These are phyloP conservation scores for Cystoderma amianthinum DNA, from an alignment of 768 basidiomycete genomes.

Conservation along the genomic window DNA sequence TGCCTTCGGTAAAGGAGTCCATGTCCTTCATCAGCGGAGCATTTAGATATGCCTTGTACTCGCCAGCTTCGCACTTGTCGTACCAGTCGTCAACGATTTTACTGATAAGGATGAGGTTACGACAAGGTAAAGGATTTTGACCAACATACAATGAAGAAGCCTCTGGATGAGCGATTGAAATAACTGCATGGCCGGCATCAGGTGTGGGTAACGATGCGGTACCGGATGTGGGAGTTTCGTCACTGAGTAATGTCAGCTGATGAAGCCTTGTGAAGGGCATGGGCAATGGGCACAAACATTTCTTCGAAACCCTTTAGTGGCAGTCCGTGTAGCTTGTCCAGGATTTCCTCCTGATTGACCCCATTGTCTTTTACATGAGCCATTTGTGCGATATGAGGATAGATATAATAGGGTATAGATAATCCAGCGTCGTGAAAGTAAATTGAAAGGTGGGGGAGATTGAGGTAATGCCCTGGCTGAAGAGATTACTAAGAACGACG, in stretches of 20 bases:
- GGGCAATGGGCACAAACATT: constrained; percentile 5
- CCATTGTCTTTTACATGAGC: not conserved
- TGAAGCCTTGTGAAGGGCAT: constrained; percentile 6
- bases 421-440: constrained; percentile 3
- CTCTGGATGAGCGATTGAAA: constrained; percentile 5
- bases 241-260: constrained; percentile 10
- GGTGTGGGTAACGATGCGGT: constrained; percentile 27
- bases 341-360: not conserved
- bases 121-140: constrained; percentile 3
- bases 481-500: not conserved
- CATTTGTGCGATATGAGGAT: not conserved
- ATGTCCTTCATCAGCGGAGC: constrained; percentile 49
- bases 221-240: constrained; percentile 23
- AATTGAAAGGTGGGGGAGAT: not conserved
- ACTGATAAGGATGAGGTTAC: constrained; percentile 7
- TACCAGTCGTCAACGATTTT: constrained; percentile 11
- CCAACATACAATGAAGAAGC: constrained; percentile 8
- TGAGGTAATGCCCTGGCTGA: constrained; percentile 1
- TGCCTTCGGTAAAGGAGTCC: constrained; percentile 57
- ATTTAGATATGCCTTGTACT: constrained; percentile 1
- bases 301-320: constrained; percentile 7
- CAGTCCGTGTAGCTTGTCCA: constrained; percentile 7
- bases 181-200: constrained; percentile 7
- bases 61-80: constrained; percentile 24
- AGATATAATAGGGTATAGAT: not conserved